Evolutionary conservation across 345 rosid species (phyloP), one percentile per base, ranked within the genome.

Genomic region (Xanthoceras sorbifolium): DNA sequence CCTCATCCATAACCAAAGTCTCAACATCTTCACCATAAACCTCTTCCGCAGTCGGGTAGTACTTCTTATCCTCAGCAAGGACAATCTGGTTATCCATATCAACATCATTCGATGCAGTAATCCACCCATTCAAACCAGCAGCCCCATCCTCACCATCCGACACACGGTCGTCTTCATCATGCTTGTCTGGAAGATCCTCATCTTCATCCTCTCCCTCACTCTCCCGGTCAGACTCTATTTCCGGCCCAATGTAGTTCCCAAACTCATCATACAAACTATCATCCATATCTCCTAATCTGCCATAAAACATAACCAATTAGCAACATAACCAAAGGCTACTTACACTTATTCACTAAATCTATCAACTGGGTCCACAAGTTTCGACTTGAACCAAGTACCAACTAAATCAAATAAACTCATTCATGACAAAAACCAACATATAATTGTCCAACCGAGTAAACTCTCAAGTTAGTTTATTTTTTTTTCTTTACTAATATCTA

Each of bases 171-270:
- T 85, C 93, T 18, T 89, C 87, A 5, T 65, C 87, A 3, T 74
- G 84, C 74, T 83, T 84, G 59, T 88, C 90, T 0, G 84, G 85
- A 78, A 90, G 89, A 18, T 91, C 95, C 15, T 96, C 92, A 34
- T 85, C 89, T 72, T 89, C 97, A 46, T 85, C 91, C 69, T 92
- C 97, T 2, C 78, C 86, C 17, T 89, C 97, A 67, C 92, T 91
- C 66, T 92, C 99, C 59, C 61, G 83, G 84, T 93, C 99, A 0
- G 98, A 96, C 87, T 96, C 98, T 20, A 96, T 90, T 78, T 92
- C 98, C 0, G 99, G 99, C 40, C 99, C 98, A 70, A 96, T 92
- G 61, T 96, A 96, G 91, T 96, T 96, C 31, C 99, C 99, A 68
- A 96, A 96, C 89, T 96, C 98, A 79, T 96, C 98, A 62, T 96